Evolutionary conservation across 768 basidiomycete species (phyloP).

Genomic region (Mycena polygramma): DNA sequence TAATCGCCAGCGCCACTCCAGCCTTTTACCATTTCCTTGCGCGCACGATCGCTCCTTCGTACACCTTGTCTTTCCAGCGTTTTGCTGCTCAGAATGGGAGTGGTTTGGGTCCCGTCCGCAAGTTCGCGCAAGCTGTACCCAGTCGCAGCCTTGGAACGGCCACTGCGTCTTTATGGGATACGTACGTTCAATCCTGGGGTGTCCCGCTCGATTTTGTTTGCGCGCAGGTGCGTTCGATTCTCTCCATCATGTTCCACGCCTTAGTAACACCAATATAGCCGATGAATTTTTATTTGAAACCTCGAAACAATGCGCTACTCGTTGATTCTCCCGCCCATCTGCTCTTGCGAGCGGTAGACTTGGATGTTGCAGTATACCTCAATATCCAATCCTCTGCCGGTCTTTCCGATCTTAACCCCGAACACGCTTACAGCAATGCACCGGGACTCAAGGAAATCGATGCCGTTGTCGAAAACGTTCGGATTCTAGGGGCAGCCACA

Average conservation of each 20-base stretch:
- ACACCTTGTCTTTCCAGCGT: constrained; percentile 48
- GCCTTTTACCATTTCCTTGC: constrained; percentile 54
- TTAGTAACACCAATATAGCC: constrained; percentile 53
- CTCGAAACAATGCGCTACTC: constrained; percentile 44
- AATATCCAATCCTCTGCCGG: constrained; percentile 44
- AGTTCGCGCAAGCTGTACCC: constrained; percentile 38
- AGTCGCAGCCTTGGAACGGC: constrained; percentile 14
- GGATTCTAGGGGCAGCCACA: constrained; percentile 25
- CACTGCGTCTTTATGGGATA: constrained; percentile 31
- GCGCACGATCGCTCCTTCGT: constrained; percentile 49
- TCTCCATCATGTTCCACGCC: constrained; percentile 35
- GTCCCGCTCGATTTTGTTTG: constrained; percentile 53
- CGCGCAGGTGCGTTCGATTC: constrained; percentile 57
- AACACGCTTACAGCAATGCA: constrained; percentile 33
- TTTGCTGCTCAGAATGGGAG: constrained; percentile 34
- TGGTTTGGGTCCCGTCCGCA: constrained; percentile 17
- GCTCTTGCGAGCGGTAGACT: constrained; percentile 57
- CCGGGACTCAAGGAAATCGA: constrained; percentile 37
- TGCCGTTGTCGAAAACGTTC: constrained; percentile 37
- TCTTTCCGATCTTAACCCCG: constrained; percentile 11
- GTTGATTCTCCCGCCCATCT: constrained; percentile 46
- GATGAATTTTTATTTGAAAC: constrained; percentile 62
- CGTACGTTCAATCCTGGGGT: constrained; percentile 43
- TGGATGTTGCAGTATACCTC: constrained; percentile 56
- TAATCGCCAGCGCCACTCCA: constrained; percentile 44